Evolutionary conservation across 176 grass and related monocot species (phyloP), one percentile per base, ranked within the genome.

Genomic region (Phoenix dactylifera): DNA sequence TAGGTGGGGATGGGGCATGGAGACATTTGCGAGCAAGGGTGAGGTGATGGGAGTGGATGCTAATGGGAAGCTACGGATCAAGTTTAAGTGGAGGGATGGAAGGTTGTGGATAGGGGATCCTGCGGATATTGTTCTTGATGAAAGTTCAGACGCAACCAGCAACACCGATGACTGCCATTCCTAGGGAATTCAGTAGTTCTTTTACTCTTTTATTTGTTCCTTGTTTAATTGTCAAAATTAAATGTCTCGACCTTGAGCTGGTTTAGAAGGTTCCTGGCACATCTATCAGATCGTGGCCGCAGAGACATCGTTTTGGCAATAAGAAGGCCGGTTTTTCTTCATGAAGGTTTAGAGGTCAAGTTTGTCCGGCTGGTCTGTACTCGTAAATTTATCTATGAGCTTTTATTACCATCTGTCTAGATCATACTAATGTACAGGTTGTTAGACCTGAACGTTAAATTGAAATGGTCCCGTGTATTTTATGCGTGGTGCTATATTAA

Each of bases 1-100:
- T 16, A 73, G 94, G 54, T 99, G 94, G 88, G 88, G 94, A 28
- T 99, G 94, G 94, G 88, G 88, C 18, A 79, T 82, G 85, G 94
- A 99, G 79, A 99, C 85, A 24, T 86, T 59, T 29, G 81, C 79
- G 0, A 99, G 94, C 58, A 89, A 79, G 80, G 94, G 94, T 0
- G 85, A 93, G 73, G 68, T 99, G 66, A 82, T 81, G 71, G 82
- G 88, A 25, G 85, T 99, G 7, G 94, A 99, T 84, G 94, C 94
- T 53, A 89, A 93, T 22, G 94, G 88, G 76, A 99, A 93, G 59
- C 69, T 99, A 52, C 82, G 94, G 72, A 93, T 99, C 74, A 89
- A 79, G 68, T 99, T 99, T 68, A 81, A 81, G 67, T 99, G 94
- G 94, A 93, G 94, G 78, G 79, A 85, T 83, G 73, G 70, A 55